phyloP scores from a whole-genome alignment of 192 early-diverging fungal genomes.

The Funneliformis geosporum region DNA sequence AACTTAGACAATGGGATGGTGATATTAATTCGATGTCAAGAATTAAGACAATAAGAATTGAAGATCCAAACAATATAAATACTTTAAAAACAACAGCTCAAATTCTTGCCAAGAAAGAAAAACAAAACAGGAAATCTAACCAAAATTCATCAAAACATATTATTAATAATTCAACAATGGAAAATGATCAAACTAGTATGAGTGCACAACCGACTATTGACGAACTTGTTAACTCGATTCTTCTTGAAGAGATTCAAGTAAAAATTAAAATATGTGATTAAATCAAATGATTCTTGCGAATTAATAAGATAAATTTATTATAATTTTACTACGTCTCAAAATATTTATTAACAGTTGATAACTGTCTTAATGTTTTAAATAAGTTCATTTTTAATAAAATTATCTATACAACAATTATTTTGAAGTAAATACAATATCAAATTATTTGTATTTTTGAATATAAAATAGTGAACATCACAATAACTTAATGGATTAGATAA shows the following conservation, averaged over 20 bases:
- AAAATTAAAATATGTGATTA: neutral
- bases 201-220: neutral
- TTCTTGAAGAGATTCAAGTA: neutral
- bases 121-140: neutral
- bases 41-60: constrained; percentile 48
- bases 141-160: neutral
- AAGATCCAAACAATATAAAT: constrained; percentile 29
- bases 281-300: too few species aligned
- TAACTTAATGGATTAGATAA: too few species aligned
- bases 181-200: neutral
- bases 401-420: too few species aligned
- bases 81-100: neutral
- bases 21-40: constrained; percentile 52
- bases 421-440: too few species aligned
- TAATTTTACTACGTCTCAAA: too few species aligned
- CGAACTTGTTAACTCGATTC: neutral
- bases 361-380: too few species aligned
- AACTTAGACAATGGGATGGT: constrained; percentile 54
- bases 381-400: too few species aligned
- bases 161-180: neutral
- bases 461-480: too few species aligned
- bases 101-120: neutral
- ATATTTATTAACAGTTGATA: too few species aligned
- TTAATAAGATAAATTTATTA: too few species aligned
- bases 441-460: too few species aligned